A percentile compares a stretch with the other conserved stretches of the same genome.
phyloP scores from a whole-genome alignment of 2,329 filamentous ascomycete species.

The Penicillium sp. region DNA sequence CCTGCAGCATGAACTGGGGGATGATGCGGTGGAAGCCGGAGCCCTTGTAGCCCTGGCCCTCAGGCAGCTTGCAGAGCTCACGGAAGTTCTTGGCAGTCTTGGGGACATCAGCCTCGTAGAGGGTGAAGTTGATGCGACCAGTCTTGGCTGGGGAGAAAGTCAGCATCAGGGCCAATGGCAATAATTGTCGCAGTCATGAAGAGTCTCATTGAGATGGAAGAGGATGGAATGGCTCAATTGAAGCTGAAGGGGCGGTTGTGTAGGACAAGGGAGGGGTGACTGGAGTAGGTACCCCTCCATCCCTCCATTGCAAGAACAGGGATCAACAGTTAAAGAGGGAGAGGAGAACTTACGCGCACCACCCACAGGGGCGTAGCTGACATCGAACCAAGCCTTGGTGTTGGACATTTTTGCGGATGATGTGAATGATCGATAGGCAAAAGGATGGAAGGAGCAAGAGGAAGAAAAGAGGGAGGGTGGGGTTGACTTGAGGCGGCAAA shows the following conservation, averaged over 20 bases:
- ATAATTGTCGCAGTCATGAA: slow-evolving; percentile 23
- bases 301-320: background rate
- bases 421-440: slow-evolving; percentile 39
- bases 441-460: slow-evolving; percentile 40
- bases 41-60: slow-evolving; percentile 79
- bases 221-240: slow-evolving; percentile 7
- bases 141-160: slow-evolving; percentile 59
- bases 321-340: slow-evolving; percentile 9
- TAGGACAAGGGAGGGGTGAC: slow-evolving; percentile 10
- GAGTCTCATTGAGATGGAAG: slow-evolving; percentile 6
- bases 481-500: slow-evolving; percentile 47
- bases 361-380: slow-evolving; percentile 58
- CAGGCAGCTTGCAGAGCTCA: slow-evolving; percentile 76
- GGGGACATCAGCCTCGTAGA: slow-evolving; percentile 83
- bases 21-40: slow-evolving; percentile 93
- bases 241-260: slow-evolving; percentile 2
- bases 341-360: slow-evolving; percentile 30
- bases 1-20: slow-evolving; percentile 92
- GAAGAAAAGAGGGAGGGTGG: slow-evolving; percentile 47
- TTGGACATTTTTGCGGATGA: slow-evolving; percentile 73
- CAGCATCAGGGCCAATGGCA: slow-evolving; percentile 19
- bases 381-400: slow-evolving; percentile 71
- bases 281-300: slow-evolving; percentile 14
- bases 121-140: slow-evolving; percentile 84
- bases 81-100: slow-evolving; percentile 87